Conservation (phyloP, 1,139 yeast genomes). For the Debaryomyces coudertii region DNA sequence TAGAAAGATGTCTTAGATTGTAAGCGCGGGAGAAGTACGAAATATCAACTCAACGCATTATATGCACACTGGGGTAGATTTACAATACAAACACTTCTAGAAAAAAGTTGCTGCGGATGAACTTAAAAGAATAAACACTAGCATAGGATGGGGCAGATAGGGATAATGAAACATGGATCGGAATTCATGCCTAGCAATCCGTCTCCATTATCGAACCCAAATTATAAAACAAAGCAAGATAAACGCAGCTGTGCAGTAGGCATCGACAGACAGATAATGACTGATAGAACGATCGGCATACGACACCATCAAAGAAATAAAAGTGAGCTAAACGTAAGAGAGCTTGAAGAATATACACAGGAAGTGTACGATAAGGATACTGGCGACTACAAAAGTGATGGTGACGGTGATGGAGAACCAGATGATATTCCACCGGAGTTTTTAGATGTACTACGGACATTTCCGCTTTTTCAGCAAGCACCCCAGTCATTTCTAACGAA, state of each 20-base stretch:
- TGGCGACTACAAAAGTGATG: neutral
- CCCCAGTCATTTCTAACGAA: conserved; percentile 65
- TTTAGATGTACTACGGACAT: conserved; percentile 53
- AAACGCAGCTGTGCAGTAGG: neutral
- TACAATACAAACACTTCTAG: neutral
- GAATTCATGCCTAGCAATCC: neutral
- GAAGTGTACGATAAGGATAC: neutral
- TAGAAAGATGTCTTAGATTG: neutral
- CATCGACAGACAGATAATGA: neutral
- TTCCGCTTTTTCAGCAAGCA: conserved; percentile 66
- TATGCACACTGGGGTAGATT: neutral
- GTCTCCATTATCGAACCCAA: neutral
- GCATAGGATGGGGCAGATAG: neutral
- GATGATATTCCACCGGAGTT: conserved; percentile 52
- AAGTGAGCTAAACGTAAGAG: neutral
- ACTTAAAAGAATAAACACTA: neutral
- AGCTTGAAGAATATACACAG: neutral
- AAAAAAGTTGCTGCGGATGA: neutral
- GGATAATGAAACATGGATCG: neutral
- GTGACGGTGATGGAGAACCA: conserved; percentile 4
- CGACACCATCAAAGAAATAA: neutral
- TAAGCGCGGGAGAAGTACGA: neutral
- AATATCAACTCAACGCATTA: neutral
- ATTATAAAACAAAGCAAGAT: neutral
- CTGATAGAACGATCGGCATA: neutral